Conservation (phyloP, 164 flowering plant species). For the Nymphaea thermarum region DNA sequence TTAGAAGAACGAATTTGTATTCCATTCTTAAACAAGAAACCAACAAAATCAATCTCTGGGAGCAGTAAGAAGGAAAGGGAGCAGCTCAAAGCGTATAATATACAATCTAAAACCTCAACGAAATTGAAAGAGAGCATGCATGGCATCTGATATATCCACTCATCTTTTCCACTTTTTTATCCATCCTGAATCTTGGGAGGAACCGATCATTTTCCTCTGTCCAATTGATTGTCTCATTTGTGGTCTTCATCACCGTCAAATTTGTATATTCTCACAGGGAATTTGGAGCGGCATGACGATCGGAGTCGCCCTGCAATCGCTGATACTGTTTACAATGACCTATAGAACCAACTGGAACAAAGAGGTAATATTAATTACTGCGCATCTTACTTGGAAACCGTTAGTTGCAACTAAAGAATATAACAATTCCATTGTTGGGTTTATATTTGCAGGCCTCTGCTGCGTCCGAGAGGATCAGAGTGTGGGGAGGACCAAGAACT, state of each 20-base stretch:
- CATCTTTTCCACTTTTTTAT: too few relatives aligned
- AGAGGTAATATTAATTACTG: conserved; percentile 3
- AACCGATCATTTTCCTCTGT: not conserved
- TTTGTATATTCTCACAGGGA: conserved; percentile 1
- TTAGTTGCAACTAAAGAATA: not conserved
- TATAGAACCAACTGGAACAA: conserved; percentile 8
- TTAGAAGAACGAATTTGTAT: too few relatives aligned
- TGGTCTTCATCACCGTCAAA: not conserved
- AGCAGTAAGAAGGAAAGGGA: too few relatives aligned
- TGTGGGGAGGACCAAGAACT: not conserved
- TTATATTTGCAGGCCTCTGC: not conserved
- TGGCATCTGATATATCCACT: too few relatives aligned
- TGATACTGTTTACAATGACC: not conserved
- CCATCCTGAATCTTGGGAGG: not conserved
- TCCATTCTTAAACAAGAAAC: too few relatives aligned
- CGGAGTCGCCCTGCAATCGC: conserved; percentile 2
- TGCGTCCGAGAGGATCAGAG: not conserved
- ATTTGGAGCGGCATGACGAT: conserved; percentile 9
- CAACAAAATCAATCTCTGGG: too few relatives aligned
- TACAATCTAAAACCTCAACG: too few relatives aligned
- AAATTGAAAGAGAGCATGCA: too few relatives aligned
- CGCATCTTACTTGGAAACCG: not conserved
- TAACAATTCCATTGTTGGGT: too few relatives aligned
- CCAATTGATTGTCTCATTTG: not conserved
- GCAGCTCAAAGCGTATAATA: too few relatives aligned